These are phyloP conservation scores for Diophrys appendiculata DNA, from an alignment of 73 alveolate genomes.

Conservation along the genomic window DNA sequence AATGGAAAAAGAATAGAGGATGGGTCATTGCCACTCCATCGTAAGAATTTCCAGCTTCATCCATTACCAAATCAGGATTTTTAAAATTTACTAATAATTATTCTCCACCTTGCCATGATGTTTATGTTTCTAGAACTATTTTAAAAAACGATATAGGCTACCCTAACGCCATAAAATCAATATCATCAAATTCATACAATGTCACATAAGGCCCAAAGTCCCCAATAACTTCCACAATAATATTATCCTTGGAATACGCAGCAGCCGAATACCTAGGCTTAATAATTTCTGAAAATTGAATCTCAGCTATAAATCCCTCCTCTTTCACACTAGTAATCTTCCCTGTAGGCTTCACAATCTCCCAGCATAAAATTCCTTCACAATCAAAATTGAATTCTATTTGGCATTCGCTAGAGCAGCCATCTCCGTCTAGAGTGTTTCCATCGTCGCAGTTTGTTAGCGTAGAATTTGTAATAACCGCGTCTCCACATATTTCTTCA, in stretches of 20 bases:
- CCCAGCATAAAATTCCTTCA: not conserved
- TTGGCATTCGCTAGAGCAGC: not conserved
- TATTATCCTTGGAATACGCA: not conserved
- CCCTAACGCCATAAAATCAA: not conserved
- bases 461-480: too few species aligned
- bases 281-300: not conserved
- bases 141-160: not conserved
- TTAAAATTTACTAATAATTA: not conserved
- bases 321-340: not conserved
- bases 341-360: not conserved
- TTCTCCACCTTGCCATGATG: not conserved
- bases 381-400: not conserved
- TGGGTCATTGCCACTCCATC: not conserved
- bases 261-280: not conserved
- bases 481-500: not conserved
- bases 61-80: not conserved
- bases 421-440: not conserved
- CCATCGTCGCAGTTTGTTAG: not conserved
- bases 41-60: not conserved
- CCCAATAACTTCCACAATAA: not conserved
- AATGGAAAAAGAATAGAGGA: not conserved
- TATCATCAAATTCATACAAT: not conserved
- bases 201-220: not conserved
- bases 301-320: not conserved
- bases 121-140: not conserved